Percentiles rank a stretch among this genome's conserved stretches.
phyloP scores from a whole-genome alignment of 495 filamentous ascomycete genomes.

The Parachaetomium inaequale region DNA sequence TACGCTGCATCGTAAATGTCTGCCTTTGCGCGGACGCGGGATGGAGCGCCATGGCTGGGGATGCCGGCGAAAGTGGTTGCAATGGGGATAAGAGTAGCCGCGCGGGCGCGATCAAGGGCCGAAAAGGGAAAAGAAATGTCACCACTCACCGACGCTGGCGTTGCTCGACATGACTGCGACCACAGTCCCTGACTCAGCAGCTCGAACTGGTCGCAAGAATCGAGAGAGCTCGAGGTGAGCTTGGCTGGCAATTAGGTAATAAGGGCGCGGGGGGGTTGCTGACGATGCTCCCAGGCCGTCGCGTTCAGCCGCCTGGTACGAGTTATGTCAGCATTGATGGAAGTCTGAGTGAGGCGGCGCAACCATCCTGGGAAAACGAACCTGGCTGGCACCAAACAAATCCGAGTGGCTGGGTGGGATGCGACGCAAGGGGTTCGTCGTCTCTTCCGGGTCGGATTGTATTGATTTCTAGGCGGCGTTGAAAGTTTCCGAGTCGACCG shows the following conservation, averaged over 20 bases:
- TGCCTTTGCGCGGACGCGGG: not conserved
- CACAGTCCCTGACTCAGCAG: constrained; percentile 28
- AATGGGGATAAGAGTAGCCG: not conserved
- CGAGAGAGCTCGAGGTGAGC: not conserved
- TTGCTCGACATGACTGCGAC: constrained; percentile 19
- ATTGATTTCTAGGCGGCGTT: too few species aligned
- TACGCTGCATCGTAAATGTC: not conserved
- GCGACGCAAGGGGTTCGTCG: too few species aligned
- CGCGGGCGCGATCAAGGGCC: not conserved
- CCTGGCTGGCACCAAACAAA: not conserved
- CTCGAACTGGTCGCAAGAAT: not conserved
- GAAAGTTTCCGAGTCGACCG: not conserved
- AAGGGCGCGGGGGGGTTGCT: not conserved
- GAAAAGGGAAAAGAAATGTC: constrained; percentile 8
- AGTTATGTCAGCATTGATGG: constrained; percentile 10
- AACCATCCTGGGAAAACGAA: not conserved
- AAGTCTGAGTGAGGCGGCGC: not conserved
- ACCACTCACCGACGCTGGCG: constrained; percentile 24
- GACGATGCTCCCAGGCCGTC: not conserved
- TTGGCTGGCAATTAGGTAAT: constrained; percentile 12
- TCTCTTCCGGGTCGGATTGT: too few species aligned
- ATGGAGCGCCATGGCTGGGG: not conserved
- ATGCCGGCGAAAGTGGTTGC: not conserved
- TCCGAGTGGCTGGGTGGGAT: constrained; percentile 6
- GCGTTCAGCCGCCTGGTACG: not conserved